Base-by-base conservation (phyloP, 768 basidiomycete species). In the Lentinus brumalis region DNA sequence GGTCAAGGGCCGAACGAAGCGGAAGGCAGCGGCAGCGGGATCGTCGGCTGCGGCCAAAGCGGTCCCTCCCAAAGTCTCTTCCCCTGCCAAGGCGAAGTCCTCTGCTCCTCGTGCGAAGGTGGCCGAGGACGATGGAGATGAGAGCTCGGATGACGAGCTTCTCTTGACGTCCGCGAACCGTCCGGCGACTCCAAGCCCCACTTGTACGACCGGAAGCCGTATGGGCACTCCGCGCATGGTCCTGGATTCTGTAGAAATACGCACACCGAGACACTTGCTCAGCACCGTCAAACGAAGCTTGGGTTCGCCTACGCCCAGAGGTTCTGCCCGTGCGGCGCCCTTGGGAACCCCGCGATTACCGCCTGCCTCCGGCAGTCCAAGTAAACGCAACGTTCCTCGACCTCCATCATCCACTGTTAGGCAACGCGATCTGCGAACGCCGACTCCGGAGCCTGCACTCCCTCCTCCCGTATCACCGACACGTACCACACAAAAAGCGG, bases 171-270 rank as follows among this genome's bases (percentile, higher is more conserved):
- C 63, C 8, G 46, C 58, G 15, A 67, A 59, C 50, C 59, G 56
- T 18, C 46, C 39, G 0, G 11, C 45, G 2, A 46, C 47, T 4
- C 62, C 56, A 5, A 67, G 63, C 12, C 66, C 66, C 0, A 46
- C 46, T 15, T 55, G 29, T 11, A 41, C 50, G 2, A 53, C 26
- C 31, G 55, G 49, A 1, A 52, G 18, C 10, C 59, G 46, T 1
- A 10, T 50, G 10, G 58, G 51, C 12, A 65, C 67, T 0, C 66
- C 68, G 1, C 64, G 71, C 1, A 50, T 67, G 41, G 21, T 72
- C 42, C 38, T 72, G 49, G 58, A 72, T 18, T 68, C 64, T 1
- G 70, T 72, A 3, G 71, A 72, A 54, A 69, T 72, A 2, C 30
- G 57, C 10, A 67, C 67, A 7, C 69, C 71, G n/a, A 46, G 52